A percentile compares a stretch with the other conserved stretches of the same genome.
Evolutionary conservation across 2,329 filamentous ascomycete genomes (phyloP).

Genomic region (Aspergillus unguis): DNA sequence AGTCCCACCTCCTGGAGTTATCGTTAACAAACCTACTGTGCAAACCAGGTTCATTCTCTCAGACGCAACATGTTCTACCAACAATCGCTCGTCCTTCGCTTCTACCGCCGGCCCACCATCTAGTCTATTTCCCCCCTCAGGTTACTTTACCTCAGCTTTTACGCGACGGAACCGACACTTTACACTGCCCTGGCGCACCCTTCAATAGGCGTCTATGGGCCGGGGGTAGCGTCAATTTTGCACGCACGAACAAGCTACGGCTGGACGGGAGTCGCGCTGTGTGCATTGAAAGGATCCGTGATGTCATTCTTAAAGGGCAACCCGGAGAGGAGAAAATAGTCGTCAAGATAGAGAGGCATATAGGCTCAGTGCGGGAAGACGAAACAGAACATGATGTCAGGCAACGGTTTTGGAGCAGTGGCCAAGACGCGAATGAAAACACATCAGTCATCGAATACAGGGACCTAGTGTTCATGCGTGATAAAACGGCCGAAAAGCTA

Average conservation of each 20-base stretch:
- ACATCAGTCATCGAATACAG: conserved; percentile 56
- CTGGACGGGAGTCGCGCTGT: conserved; percentile 39
- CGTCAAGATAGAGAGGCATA: conserved; percentile 56
- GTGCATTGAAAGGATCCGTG: conserved; percentile 48
- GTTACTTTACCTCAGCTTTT: conserved; percentile 61
- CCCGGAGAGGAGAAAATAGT: conserved; percentile 57
- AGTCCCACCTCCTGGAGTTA: conserved; percentile 62
- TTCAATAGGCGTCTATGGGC: conserved; percentile 85
- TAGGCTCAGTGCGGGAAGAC: conserved; percentile 41
- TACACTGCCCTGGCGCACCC: conserved; percentile 69
- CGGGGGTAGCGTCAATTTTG: conserved; percentile 67
- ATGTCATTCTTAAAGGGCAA: conserved; percentile 50
- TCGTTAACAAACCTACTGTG: conserved; percentile 59
- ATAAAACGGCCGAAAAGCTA: conserved; percentile 41
- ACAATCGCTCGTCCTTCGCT: conserved; percentile 28
- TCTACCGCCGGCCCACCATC: conserved; percentile 62
- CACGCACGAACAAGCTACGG: conserved; percentile 24
- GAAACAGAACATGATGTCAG: conserved; percentile 36
- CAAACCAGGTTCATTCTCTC: conserved; percentile 19
- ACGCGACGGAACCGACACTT: conserved; percentile 77
- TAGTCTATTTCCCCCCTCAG: conserved; percentile 81
- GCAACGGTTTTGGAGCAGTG: conserved; percentile 43
- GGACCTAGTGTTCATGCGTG: conserved; percentile 62
- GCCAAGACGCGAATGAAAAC: conserved; percentile 42
- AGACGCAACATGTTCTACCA: conserved; percentile 32